Evolutionary conservation across 257 asterid species (phyloP).

Genomic region (Salvia rosmarinus): DNA sequence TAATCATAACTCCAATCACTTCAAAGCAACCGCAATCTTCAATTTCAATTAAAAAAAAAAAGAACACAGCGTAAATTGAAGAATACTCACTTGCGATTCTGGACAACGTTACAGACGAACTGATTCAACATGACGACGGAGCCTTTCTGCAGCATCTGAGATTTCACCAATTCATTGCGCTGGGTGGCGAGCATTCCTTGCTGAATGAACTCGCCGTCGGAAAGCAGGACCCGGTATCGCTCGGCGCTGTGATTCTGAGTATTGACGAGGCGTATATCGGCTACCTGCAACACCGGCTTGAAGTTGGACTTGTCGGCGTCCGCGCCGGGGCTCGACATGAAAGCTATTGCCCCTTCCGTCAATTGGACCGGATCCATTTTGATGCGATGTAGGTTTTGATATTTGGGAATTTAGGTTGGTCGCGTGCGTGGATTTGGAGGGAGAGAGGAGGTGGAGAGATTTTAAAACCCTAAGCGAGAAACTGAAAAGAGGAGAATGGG

Average conservation of each 20-base stretch:
- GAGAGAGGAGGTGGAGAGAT: constrained; percentile 27
- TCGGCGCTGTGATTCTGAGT: constrained; percentile 55
- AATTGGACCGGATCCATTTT: constrained; percentile 50
- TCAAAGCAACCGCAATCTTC: neutral
- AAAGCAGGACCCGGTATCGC: constrained; percentile 65
- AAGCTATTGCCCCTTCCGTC: constrained; percentile 66
- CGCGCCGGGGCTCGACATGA: constrained; percentile 47
- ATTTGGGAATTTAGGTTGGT: constrained; percentile 14
- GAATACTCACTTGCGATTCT: constrained; percentile 59
- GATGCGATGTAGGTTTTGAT: constrained; percentile 7
- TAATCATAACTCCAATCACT: neutral
- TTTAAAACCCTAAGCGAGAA: constrained; percentile 48
- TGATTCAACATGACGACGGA: constrained; percentile 62
- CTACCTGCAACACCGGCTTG: constrained; percentile 74
- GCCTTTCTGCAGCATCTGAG: constrained; percentile 60
- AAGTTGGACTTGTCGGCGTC: constrained; percentile 40
- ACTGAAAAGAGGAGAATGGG: constrained; percentile 30
- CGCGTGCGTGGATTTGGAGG: neutral
- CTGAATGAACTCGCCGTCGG: constrained; percentile 67
- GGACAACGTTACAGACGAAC: constrained; percentile 69
- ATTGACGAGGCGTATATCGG: constrained; percentile 55
- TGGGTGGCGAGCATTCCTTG: constrained; percentile 93
- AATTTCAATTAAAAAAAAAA: too few species aligned
- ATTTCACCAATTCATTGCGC: constrained; percentile 62
- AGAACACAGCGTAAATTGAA: neutral